Percentiles rank a stretch among this genome's conserved stretches.
Conservation (phyloP, 768 basidiomycete species). For the Mycena vulgaris region DNA sequence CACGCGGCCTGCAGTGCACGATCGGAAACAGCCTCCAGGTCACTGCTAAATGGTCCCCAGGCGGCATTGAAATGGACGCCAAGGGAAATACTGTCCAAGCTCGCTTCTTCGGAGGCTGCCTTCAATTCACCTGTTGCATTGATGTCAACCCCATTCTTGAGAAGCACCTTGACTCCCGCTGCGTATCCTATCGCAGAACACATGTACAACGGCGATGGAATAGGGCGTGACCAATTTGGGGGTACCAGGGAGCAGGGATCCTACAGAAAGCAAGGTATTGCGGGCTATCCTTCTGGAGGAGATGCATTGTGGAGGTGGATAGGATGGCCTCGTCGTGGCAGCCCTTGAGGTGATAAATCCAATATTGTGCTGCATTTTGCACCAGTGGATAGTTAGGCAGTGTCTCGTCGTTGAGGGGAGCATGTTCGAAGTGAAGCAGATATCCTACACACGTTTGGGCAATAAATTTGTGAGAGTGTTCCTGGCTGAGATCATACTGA, state of each 20-base stretch:
- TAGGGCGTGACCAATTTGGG: too few species aligned
- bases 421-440: neutral
- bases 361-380: neutral
- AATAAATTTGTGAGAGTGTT: too few species aligned
- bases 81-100: too few species aligned
- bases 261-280: neutral
- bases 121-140: neutral
- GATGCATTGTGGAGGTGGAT: neutral
- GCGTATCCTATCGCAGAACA: neutral
- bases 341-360: neutral
- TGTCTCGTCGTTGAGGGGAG: neutral
- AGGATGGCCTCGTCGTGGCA: neutral
- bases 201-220: neutral
- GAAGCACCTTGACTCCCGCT: neutral
- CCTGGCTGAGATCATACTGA: too few species aligned
- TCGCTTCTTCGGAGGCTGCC: too few species aligned
- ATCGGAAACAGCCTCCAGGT: too few species aligned
- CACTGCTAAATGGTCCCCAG: too few species aligned
- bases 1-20: too few species aligned
- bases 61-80: too few species aligned
- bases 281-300: neutral
- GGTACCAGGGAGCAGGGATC: neutral
- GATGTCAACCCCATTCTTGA: neutral
- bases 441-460: too few species aligned
- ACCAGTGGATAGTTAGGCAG: neutral